These are phyloP conservation scores for Paramyrothecium sp. DNA, from an alignment of 2,329 filamentous ascomycete genomes.

Conservation along the genomic window DNA sequence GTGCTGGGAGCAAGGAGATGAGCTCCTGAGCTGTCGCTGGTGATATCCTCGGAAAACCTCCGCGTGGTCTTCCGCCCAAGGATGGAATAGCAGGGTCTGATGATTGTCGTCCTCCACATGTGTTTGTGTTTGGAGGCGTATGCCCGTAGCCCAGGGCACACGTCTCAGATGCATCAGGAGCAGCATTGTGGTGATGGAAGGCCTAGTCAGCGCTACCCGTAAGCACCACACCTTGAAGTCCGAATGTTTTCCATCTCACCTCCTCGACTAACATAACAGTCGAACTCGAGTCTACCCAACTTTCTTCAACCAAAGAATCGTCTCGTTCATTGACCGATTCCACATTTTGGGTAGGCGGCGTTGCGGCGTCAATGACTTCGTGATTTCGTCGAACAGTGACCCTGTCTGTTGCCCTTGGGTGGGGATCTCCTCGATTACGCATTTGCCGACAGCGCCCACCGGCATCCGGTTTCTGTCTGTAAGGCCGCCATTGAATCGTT, in stretches of 20 bases:
- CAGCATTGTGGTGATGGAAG: slow-evolving; percentile 14
- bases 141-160: slow-evolving; percentile 12
- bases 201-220: slow-evolving; percentile 11
- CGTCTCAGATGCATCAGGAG: slow-evolving; percentile 11
- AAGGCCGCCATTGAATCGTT: slow-evolving; percentile 1
- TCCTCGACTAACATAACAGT: slow-evolving; percentile 10
- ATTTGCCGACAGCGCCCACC: not conserved
- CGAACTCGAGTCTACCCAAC: slow-evolving; percentile 8
- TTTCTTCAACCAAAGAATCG: not conserved
- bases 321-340: not conserved
- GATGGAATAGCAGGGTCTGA: not conserved
- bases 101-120: not conserved
- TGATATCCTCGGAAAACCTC: not conserved
- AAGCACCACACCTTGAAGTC: not conserved
- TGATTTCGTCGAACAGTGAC: not conserved
- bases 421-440: not conserved
- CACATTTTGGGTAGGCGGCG: too few species aligned
- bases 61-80: too few species aligned
- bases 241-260: not conserved
- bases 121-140: not conserved
- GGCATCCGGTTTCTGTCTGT: not conserved
- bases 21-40: slow-evolving; percentile 5
- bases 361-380: not conserved
- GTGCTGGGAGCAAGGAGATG: slow-evolving; percentile 15
- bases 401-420: not conserved